Evolutionary conservation across 1,284 basidiomycete genomes (phyloP).

Genomic region (Volvariella volvacea): DNA sequence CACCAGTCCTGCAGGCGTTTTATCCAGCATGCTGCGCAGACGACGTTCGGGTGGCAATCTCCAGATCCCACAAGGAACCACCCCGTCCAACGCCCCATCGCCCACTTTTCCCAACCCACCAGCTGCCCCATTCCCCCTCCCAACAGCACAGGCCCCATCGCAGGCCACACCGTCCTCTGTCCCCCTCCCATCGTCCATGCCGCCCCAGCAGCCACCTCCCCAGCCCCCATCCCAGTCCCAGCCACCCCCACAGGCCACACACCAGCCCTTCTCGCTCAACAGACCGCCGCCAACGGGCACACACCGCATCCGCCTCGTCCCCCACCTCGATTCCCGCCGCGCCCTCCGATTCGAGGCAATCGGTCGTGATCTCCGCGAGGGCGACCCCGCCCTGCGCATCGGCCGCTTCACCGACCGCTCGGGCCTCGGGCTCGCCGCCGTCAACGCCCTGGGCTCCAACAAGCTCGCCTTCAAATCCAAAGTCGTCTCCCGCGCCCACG

Average conservation of each 20-base stretch:
- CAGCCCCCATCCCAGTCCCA: conserved; percentile 9
- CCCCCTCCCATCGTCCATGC: conserved; percentile 7
- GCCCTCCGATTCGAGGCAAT: conserved; percentile 93
- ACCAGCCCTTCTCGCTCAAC: not conserved
- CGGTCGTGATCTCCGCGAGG: conserved; percentile 72
- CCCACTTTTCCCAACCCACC: conserved; percentile 5
- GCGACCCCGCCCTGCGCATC: conserved; percentile 71
- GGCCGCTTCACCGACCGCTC: conserved; percentile 87
- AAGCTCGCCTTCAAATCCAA: conserved; percentile 96
- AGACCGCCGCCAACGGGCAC: not conserved
- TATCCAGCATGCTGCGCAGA: conserved; percentile 44
- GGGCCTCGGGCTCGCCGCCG: conserved; percentile 59
- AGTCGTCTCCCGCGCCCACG: conserved; percentile 91
- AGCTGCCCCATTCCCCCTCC: conserved; percentile 8
- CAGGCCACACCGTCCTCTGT: no score
- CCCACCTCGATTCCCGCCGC: conserved; percentile 86
- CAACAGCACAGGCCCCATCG: conserved; percentile 10
- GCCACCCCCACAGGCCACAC: not conserved
- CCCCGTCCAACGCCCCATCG: conserved; percentile 7
- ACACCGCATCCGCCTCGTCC: conserved; percentile 79
- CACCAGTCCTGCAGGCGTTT: conserved; percentile 5
- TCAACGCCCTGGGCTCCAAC: conserved; percentile 67
- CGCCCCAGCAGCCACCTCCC: conserved; percentile 5
- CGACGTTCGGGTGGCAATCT: conserved; percentile 42
- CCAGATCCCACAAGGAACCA: conserved; percentile 12